Percentiles rank a stretch among this genome's conserved stretches.
phyloP scores from a whole-genome alignment of 2,329 filamentous ascomycete species.

The Pseudogymnoascus sp. region DNA sequence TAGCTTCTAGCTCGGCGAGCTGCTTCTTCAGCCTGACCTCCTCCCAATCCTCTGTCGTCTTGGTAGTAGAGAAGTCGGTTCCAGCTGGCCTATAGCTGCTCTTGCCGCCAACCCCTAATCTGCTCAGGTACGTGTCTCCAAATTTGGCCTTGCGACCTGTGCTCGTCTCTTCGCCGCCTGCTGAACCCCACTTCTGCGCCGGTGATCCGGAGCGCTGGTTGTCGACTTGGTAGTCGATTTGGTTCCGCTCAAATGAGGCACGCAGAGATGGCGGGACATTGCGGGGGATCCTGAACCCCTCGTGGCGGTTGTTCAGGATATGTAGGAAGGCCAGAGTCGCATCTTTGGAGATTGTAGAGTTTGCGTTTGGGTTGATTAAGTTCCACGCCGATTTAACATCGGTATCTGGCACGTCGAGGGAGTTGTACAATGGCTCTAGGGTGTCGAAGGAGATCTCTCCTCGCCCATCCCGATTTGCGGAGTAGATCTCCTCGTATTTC shows the following conservation, averaged over 20 bases:
- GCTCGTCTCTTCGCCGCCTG: slow-evolving; percentile 68
- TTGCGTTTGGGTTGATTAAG: slow-evolving; percentile 85
- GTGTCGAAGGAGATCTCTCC: slow-evolving; percentile 75
- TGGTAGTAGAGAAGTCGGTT: slow-evolving; percentile 80
- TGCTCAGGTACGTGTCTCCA: slow-evolving; percentile 89
- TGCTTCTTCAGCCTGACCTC: slow-evolving; percentile 93
- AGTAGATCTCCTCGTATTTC: slow-evolving; percentile 97
- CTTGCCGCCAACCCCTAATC: slow-evolving; percentile 69
- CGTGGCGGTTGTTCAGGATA: slow-evolving; percentile 91
- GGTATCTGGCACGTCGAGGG: slow-evolving; percentile 63
- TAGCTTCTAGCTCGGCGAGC: slow-evolving; percentile 78
- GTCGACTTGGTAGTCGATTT: slow-evolving; percentile 93
- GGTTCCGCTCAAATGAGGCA: slow-evolving; percentile 84
- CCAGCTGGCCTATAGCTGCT: slow-evolving; percentile 72
- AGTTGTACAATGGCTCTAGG: slow-evolving; percentile 77
- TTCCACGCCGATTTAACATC: slow-evolving; percentile 95
- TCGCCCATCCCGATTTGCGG: slow-evolving; percentile 77
- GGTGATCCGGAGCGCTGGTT: slow-evolving; percentile 56
- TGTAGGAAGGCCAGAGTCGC: slow-evolving; percentile 90
- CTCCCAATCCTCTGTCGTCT: slow-evolving; percentile 90
- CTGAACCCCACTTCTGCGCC: slow-evolving; percentile 68
- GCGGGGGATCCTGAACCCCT: slow-evolving; percentile 88
- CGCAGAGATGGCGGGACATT: slow-evolving; percentile 86
- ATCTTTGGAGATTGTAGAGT: slow-evolving; percentile 82
- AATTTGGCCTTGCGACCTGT: slow-evolving; percentile 95